Percentiles rank a stretch among this genome's conserved stretches.
These are phyloP conservation scores for Creolimax fragrantissima DNA, from an alignment of 78 protist species.

Conservation along the genomic window DNA sequence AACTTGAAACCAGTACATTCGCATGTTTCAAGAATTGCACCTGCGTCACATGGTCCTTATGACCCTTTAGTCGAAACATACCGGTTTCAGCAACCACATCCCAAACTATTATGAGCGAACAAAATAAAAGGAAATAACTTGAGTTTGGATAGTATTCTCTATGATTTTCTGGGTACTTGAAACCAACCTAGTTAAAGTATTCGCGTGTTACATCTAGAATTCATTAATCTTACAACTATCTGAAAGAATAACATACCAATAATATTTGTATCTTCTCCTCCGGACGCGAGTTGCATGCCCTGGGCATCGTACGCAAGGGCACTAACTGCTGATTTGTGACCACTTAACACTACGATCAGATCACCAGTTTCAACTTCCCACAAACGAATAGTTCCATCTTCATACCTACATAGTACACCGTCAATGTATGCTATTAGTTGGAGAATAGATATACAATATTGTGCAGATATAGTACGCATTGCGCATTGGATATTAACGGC, in stretches of 20 bases:
- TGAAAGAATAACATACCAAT: conserved; percentile 16
- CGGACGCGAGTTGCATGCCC: conserved; percentile 61
- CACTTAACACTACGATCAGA: conserved; percentile 30
- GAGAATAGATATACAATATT: no score
- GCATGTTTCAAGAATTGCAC: conserved; percentile 4
- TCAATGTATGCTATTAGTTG: background rate
- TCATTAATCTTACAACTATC: no score
- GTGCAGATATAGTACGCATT: no score
- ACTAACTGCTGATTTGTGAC: conserved; percentile 57
- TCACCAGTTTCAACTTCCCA: conserved; percentile 22
- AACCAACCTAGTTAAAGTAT: no score
- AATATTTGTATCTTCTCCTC: conserved; percentile 68
- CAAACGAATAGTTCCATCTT: conserved; percentile 62
- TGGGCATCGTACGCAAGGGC: conserved; percentile 38
- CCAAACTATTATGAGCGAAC: conserved; percentile 51
- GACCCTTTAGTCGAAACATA: conserved; percentile 59
- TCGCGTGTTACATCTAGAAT: no score
- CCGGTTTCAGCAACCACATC: conserved; percentile 79
- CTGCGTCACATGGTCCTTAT: conserved; percentile 56
- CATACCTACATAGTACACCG: conserved; percentile 4
- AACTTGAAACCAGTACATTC: conserved; percentile 31
- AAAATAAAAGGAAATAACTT: background rate
- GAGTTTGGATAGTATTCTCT: no score
- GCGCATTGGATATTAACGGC: background rate
- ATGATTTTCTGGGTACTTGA: no score